Conservation (phyloP, 1,284 basidiomycete species). For the Rhodotorula sp. region DNA sequence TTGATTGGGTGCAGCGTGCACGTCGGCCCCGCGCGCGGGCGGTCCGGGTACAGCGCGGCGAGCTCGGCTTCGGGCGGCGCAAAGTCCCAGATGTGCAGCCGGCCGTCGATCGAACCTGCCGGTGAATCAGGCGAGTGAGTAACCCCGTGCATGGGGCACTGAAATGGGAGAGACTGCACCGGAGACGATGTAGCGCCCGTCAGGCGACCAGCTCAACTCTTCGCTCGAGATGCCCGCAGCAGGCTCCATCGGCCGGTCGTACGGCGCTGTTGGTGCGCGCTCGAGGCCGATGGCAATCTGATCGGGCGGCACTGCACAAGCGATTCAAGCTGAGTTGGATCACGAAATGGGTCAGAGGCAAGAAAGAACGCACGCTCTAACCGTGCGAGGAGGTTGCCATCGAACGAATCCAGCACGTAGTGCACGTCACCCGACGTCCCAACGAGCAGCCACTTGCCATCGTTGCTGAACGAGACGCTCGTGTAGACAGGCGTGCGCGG, state of each 20-base stretch:
- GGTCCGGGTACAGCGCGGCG: conserved; percentile 12
- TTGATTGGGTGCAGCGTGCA: conserved; percentile 62
- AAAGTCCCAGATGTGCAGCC: conserved; percentile 74
- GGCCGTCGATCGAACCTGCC: conserved; percentile 76
- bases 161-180: conserved; percentile 43
- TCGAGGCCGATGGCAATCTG: conserved; percentile 18
- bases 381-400: conserved; percentile 76
- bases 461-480: conserved; percentile 82
- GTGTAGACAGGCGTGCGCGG: conserved; percentile 89
- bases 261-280: conserved; percentile 54
- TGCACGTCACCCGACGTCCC: conserved; percentile 91
- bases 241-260: conserved; percentile 62
- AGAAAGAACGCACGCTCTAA: conserved; percentile 63
- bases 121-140: not conserved
- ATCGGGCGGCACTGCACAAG: conserved; percentile 2
- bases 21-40: conserved; percentile 41
- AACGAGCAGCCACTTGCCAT: conserved; percentile 85
- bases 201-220: conserved; percentile 88
- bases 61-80: conserved; percentile 49
- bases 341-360: too few species aligned
- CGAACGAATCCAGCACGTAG: conserved; percentile 87
- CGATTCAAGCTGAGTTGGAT: not conserved
- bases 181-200: conserved; percentile 77
- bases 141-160: too few species aligned
- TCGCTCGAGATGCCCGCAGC: conserved; percentile 77